Conservation (phyloP, 1,139 yeast species). For the Geotrichum fermentans region DNA sequence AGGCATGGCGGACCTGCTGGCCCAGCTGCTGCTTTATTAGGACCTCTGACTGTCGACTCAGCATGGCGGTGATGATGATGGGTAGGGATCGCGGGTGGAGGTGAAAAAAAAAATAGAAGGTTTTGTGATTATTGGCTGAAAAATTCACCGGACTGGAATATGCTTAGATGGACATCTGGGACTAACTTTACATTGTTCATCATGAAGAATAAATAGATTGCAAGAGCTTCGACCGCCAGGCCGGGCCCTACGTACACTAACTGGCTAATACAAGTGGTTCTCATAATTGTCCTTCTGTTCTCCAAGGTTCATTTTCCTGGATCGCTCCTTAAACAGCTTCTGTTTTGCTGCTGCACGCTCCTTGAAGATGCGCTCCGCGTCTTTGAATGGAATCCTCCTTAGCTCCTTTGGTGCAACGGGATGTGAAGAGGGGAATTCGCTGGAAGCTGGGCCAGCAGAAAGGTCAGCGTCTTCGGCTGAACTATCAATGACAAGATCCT, state of each 20-base stretch:
- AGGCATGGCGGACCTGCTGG: constrained; percentile 20
- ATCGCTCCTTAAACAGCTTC: constrained; percentile 10
- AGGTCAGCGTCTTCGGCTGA: constrained; percentile 15
- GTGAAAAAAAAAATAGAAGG: neutral
- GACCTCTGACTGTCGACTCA: constrained; percentile 7
- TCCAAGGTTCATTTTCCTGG: constrained; percentile 13
- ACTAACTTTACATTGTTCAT: no score
- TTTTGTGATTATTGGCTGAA: constrained; percentile 6
- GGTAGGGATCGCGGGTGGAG: neutral
- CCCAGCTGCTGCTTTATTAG: constrained; percentile 9
- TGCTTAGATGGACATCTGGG: no score
- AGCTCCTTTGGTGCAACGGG: constrained; percentile 1
- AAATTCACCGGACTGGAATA: neutral
- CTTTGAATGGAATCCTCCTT: constrained; percentile 19
- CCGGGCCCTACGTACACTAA: neutral
- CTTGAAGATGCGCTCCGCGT: constrained; percentile 17
- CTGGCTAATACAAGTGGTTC: constrained; percentile 14
- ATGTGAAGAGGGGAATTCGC: neutral
- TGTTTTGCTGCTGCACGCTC: constrained; percentile 4
- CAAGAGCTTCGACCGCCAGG: neutral
- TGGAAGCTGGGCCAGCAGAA: neutral
- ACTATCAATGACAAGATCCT: constrained; percentile 13
- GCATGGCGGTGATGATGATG: constrained; percentile 1
- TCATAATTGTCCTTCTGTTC: constrained; percentile 12
- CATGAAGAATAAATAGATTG: neutral